phyloP scores from a whole-genome alignment of 179 eudicot species.

The Beta lomatogona region DNA sequence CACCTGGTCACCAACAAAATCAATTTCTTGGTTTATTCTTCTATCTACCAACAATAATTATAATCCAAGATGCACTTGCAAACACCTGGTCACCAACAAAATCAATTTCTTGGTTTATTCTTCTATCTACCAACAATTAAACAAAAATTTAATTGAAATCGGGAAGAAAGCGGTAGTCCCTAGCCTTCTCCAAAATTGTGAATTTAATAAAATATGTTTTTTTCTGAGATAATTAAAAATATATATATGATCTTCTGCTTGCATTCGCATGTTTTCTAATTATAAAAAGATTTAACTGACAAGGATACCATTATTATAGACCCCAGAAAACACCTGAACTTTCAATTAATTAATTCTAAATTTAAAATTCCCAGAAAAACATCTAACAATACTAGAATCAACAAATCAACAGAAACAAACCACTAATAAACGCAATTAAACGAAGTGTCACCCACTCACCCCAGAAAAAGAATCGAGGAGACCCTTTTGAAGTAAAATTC shows the following conservation, averaged over 20 bases:
- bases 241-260: not conserved
- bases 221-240: too few relatives aligned
- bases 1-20: too few relatives aligned
- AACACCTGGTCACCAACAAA: too few relatives aligned
- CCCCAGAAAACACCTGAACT: not conserved
- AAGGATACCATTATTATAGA: not conserved
- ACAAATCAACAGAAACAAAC: not conserved
- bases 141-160: too few relatives aligned
- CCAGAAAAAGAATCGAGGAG: constrained; percentile 68
- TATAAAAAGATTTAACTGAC: not conserved
- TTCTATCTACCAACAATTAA: too few relatives aligned
- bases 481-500: constrained; percentile 49
- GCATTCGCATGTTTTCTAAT: not conserved
- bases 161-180: too few relatives aligned
- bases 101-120: too few relatives aligned
- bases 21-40: too few relatives aligned
- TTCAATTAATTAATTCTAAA: not conserved
- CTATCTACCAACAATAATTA: too few relatives aligned
- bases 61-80: too few relatives aligned
- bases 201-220: too few relatives aligned
- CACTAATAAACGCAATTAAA: not conserved
- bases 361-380: not conserved
- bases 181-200: too few relatives aligned
- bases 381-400: not conserved
- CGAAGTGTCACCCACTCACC: constrained; percentile 37